Percentiles rank a stretch among this genome's conserved stretches.
phyloP scores from a whole-genome alignment of 148 eudicot genomes.

The Cornus suecica region DNA sequence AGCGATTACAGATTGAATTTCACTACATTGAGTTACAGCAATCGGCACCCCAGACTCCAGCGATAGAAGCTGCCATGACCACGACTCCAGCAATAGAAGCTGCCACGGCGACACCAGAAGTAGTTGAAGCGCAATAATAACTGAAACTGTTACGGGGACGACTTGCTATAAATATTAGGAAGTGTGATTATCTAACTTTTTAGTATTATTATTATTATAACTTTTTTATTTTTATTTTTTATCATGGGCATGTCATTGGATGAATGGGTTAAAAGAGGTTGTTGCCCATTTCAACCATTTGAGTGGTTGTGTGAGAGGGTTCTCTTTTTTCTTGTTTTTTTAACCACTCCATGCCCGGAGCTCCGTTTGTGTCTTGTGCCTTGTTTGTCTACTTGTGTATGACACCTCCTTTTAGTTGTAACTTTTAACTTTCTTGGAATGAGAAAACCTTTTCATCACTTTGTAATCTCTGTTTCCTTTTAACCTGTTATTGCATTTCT shows the following conservation, averaged over 20 bases:
- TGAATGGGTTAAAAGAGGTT: not conserved
- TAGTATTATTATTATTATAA: no score
- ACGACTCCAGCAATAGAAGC: slow-evolving; percentile 13
- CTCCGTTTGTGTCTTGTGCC: not conserved
- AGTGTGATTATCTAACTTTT: slow-evolving; percentile 16
- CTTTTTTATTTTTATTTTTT: not conserved
- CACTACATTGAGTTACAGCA: slow-evolving; percentile 52
- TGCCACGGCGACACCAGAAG: slow-evolving; percentile 3
- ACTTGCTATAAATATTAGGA: slow-evolving; percentile 13
- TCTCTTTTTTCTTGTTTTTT: not conserved
- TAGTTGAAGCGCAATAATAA: slow-evolving; percentile 7
- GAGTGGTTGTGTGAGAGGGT: slow-evolving; percentile 3
- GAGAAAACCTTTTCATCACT: not conserved
- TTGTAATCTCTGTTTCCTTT: not conserved
- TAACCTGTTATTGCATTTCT: not conserved
- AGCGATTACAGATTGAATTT: slow-evolving; percentile 80
- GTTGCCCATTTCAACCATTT: not conserved
- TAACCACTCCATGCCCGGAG: not conserved
- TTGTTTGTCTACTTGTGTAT: slow-evolving; percentile 3
- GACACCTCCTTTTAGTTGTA: slow-evolving; percentile 2
- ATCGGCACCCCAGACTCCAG: slow-evolving; percentile 9
- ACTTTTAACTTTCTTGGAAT: not conserved
- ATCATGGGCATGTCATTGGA: not conserved
- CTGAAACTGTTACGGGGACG: not conserved
- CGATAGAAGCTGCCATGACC: slow-evolving; percentile 15